Conservation (phyloP, 2,329 filamentous ascomycete species). For the Diplodia mutila region DNA sequence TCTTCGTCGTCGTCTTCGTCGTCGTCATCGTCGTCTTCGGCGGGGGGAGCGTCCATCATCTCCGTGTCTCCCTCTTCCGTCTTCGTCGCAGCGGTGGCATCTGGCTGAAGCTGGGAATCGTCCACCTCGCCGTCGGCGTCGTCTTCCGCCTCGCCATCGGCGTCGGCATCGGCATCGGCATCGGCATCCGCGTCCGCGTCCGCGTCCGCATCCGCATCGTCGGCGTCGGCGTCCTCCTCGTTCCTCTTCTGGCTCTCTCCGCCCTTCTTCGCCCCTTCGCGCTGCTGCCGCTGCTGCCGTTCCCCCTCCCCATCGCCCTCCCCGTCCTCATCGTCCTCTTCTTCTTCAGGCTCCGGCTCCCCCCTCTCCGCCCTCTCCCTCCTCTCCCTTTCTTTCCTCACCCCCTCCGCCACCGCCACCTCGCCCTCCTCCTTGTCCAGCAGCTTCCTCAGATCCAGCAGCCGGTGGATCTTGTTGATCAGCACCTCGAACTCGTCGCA, state of each 20-base stretch:
- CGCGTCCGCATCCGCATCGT: background rate
- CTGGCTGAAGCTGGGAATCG: background rate
- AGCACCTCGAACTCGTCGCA: slow-evolving; percentile 73
- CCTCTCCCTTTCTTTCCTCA: slow-evolving; percentile 41
- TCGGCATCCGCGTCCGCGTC: background rate
- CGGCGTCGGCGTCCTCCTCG: too few relatives aligned
- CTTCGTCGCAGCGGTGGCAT: background rate
- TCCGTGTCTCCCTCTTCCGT: background rate
- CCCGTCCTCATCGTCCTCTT: slow-evolving; percentile 33
- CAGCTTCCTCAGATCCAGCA: slow-evolving; percentile 75
- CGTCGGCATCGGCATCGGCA: slow-evolving; percentile 1
- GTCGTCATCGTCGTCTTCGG: background rate
- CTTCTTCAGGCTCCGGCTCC: slow-evolving; percentile 33
- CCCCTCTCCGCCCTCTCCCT: slow-evolving; percentile 27
- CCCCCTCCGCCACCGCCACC: slow-evolving; percentile 53
- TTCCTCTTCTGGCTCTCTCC: background rate
- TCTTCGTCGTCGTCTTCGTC: background rate
- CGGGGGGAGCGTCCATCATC: slow-evolving; percentile 16
- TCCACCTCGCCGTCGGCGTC: slow-evolving; percentile 41
- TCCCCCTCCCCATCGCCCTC: slow-evolving; percentile 38
- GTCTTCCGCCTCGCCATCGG: slow-evolving; percentile 7
- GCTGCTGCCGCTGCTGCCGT: too few relatives aligned
- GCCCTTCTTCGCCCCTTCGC: slow-evolving; percentile 28
- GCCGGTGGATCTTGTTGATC: slow-evolving; percentile 66
- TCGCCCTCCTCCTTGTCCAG: slow-evolving; percentile 77